These are phyloP conservation scores for Euphorbia neoarborescens DNA, from an alignment of 441 rosid genomes.

Conservation along the genomic window DNA sequence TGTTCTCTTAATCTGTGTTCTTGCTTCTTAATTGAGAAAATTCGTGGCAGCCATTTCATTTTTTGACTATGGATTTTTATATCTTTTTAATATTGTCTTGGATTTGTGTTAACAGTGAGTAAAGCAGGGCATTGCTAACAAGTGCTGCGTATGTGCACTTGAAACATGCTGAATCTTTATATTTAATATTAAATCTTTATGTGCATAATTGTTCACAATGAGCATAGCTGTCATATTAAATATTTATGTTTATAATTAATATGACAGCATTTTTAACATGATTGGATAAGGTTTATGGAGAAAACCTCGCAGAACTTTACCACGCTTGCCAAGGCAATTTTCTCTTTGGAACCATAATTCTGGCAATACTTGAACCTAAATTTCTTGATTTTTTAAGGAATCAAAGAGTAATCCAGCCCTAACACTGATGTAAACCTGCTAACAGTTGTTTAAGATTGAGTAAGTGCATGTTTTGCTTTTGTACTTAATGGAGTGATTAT, in stretches of 20 bases:
- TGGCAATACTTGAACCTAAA: background rate
- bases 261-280: too few relatives aligned
- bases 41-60: too few relatives aligned
- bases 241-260: too few relatives aligned
- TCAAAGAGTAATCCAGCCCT: conserved; percentile 50
- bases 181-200: too few relatives aligned
- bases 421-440: conserved; percentile 57
- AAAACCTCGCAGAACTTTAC: too few relatives aligned
- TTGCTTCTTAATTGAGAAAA: background rate
- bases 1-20: too few relatives aligned
- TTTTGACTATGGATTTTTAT: background rate
- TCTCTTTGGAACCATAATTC: too few relatives aligned
- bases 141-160: conserved; percentile 88
- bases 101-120: conserved; percentile 48
- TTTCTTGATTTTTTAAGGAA: conserved; percentile 37
- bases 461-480: background rate
- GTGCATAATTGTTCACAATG: too few relatives aligned
- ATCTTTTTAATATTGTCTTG: conserved; percentile 11
- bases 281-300: too few relatives aligned
- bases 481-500: conserved; percentile 1
- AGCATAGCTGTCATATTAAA: too few relatives aligned
- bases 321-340: too few relatives aligned
- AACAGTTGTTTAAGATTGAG: background rate
- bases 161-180: conserved; percentile 79
- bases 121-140: conserved; percentile 62